These are phyloP conservation scores for Trypanosoma cruzi DNA, from an alignment of 208 protist species.

Conservation along the genomic window DNA sequence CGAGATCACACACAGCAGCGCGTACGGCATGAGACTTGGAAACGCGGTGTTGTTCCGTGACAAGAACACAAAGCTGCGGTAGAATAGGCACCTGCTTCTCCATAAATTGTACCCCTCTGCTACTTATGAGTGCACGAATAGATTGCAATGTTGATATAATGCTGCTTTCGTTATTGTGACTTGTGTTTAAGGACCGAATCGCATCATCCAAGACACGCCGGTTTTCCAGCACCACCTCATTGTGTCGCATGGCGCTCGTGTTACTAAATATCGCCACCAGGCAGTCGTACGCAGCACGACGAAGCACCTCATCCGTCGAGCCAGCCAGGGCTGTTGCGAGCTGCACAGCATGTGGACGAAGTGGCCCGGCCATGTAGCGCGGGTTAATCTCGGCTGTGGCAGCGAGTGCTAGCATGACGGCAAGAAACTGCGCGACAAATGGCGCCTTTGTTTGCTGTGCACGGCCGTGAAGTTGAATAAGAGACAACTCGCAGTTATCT, in stretches of 20 bases:
- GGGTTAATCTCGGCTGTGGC: constrained; percentile 79
- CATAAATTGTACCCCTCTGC: constrained; percentile 66
- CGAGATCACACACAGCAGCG: constrained; percentile 77
- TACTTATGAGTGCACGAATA: constrained; percentile 78
- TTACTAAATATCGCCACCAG: constrained; percentile 78
- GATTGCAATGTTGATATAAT: constrained; percentile 75
- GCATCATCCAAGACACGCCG: constrained; percentile 81
- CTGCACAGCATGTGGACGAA: constrained; percentile 70
- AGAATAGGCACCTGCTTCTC: constrained; percentile 66
- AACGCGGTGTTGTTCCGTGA: constrained; percentile 85
- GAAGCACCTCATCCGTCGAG: constrained; percentile 58
- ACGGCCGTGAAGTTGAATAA: constrained; percentile 80
- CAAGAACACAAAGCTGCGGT: constrained; percentile 80
- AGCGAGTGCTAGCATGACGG: constrained; percentile 69
- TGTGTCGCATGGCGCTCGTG: constrained; percentile 68
- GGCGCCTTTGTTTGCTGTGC: constrained; percentile 55
- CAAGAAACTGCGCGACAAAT: constrained; percentile 76
- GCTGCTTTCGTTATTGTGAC: constrained; percentile 82
- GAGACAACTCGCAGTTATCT: constrained; percentile 80
- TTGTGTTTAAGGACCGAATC: constrained; percentile 73
- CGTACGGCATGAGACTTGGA: constrained; percentile 82
- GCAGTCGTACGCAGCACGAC: constrained; percentile 80
- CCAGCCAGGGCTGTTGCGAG: constrained; percentile 76
- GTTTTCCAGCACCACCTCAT: constrained; percentile 84
- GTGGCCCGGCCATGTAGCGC: constrained; percentile 60